These are phyloP conservation scores for Castanea sativa DNA, from an alignment of 306 rosid species.

Conservation along the genomic window DNA sequence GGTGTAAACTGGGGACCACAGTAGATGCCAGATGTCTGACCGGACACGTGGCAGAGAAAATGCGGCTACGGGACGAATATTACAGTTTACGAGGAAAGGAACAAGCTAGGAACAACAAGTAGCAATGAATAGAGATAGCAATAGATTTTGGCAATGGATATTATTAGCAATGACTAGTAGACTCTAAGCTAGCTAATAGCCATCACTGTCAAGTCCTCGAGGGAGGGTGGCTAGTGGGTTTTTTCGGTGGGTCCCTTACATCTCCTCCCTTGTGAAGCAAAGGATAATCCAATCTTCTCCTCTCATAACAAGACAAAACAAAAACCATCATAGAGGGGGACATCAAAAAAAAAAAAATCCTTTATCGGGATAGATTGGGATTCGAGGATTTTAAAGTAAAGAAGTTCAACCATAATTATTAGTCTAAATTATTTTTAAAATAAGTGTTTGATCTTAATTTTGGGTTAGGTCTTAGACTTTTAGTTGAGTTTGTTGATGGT, in stretches of 20 bases:
- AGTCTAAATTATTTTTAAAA: no score
- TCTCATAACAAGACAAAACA: not conserved
- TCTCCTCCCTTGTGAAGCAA: conserved; percentile 50
- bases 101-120: not conserved
- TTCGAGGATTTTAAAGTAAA: no score
- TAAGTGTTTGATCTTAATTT: no score
- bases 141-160: not conserved
- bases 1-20: conserved; percentile 32
- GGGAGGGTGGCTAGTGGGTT: conserved; percentile 28
- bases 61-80: conserved; percentile 52
- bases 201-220: conserved; percentile 20
- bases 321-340: not conserved
- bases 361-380: no score
- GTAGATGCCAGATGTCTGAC: conserved; percentile 3
- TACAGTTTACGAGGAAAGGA: conserved; percentile 42
- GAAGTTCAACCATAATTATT: no score
- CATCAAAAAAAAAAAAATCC: not conserved
- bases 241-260: conserved; percentile 28
- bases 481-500: no score
- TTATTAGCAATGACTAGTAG: not conserved
- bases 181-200: not conserved
- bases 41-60: conserved; percentile 40
- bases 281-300: conserved; percentile 18
- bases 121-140: not conserved
- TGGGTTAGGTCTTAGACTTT: no score